Evolutionary conservation across 495 filamentous ascomycete species (phyloP), one percentile per base, ranked within the genome.

Genomic region (Endocarpon pusillum): DNA sequence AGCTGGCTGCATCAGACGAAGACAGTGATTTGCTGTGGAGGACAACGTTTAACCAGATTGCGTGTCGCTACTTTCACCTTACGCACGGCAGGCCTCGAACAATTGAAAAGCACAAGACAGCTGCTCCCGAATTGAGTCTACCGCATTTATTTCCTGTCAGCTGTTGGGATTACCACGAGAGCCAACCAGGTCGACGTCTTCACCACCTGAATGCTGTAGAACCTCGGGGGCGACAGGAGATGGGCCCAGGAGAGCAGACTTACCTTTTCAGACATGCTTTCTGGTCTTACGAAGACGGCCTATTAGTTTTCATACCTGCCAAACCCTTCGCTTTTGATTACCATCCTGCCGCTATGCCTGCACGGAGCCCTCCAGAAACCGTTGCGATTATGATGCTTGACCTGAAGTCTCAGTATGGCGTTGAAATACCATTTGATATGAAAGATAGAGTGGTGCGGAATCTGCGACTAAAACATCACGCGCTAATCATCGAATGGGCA

Each of bases 401-500:
- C 44, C 44, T 75, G 9, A 52, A 58, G 19, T 62, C 54, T 12
- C 51, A 62, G 12, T 40, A 47, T 5, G 47, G 55, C 15, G 48
- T 59, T 10, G 46, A 54, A 18, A 62, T 78, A 3, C 69, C 73
- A 1, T 75, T 79, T 33, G 57, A 67, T 26, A 51, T 59, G 3
- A 43, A 48, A 9, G 61, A 57, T 3, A 78, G 62, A 38, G 61
- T 69, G 16, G 51, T 79, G 4, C 61, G 75, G 6, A 64, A 74
- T 26, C 44, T 75, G 3, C 61, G 75, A 1, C 48, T 81, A 18
- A 60, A 67, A 20, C 55, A 64, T 21, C 56, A 58, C 2, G 51
- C 77, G 12, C 51, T 81, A 2, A 45, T 78, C 8, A 46, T 79
- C 17, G 75, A 81, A 42, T 81, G 75, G 75, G 73, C 71, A 33